phyloP scores from a whole-genome alignment of 2,329 filamentous ascomycete species.

The Verruconis gallopava region DNA sequence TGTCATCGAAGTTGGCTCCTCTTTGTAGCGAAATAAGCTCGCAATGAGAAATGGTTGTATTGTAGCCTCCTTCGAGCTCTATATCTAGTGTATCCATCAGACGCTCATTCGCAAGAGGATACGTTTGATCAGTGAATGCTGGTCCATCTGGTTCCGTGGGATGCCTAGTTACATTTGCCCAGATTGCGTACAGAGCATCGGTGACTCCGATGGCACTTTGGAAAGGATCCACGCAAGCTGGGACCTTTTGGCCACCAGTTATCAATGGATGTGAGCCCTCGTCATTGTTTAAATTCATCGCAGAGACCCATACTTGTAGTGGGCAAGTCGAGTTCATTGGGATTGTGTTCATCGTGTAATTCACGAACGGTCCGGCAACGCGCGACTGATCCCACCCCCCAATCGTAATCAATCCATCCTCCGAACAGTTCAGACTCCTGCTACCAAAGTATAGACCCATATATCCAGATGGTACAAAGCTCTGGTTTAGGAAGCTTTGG shows the following conservation, averaged over 20 bases:
- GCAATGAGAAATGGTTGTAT: background rate
- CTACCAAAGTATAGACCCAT: constrained; percentile 1
- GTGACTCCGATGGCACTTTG: background rate
- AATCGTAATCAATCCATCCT: background rate
- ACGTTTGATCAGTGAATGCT: background rate
- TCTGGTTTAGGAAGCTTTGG: background rate
- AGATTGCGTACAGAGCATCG: background rate
- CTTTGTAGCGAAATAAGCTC: background rate
- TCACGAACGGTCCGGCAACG: background rate
- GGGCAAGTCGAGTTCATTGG: background rate
- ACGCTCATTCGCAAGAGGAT: background rate
- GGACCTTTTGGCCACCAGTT: background rate
- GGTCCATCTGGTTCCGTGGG: too few species aligned
- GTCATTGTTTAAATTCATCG: background rate
- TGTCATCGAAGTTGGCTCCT: background rate
- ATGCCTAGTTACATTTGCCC: background rate
- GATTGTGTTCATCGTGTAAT: constrained; percentile 1
- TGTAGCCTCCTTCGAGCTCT: constrained; percentile 3
- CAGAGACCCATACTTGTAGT: background rate
- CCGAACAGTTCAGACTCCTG: background rate
- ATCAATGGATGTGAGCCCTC: background rate
- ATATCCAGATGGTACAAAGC: background rate
- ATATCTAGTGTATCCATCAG: constrained; percentile 1
- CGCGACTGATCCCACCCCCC: background rate
- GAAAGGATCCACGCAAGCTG: background rate